phyloP scores from a whole-genome alignment of 139 green algal species.

The Chlorella sp. region DNA sequence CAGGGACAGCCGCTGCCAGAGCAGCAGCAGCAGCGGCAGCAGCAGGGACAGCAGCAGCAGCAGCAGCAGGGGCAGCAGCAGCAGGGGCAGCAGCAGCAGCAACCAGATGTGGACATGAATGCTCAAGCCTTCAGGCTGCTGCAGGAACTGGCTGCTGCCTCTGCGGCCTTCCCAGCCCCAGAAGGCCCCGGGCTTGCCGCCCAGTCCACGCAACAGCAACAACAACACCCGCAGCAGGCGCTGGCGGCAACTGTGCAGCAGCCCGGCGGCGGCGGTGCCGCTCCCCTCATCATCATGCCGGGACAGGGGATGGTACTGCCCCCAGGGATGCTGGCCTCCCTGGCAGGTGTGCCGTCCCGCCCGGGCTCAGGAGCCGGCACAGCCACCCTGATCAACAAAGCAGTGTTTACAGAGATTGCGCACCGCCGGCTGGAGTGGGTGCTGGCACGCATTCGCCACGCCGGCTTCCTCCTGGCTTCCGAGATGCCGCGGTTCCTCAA shows the following conservation, averaged over 20 bases:
- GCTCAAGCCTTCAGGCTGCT: too few species aligned
- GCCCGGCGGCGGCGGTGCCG: too few species aligned
- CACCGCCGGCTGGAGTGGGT: constrained; percentile 24
- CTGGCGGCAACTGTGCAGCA: too few species aligned
- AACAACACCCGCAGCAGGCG: too few species aligned
- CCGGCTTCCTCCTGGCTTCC: constrained; percentile 34
- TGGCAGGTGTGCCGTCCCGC: background rate
- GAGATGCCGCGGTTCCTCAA: constrained; percentile 35
- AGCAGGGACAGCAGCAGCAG: background rate
- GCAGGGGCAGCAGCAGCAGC: background rate
- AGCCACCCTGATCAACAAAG: background rate
- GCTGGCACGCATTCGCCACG: background rate
- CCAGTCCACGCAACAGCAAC: too few species aligned
- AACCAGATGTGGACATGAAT: too few species aligned
- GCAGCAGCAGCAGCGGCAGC: background rate
- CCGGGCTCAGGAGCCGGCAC: too few species aligned
- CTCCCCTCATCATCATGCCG: too few species aligned
- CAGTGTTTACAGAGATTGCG: background rate
- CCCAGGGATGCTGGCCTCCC: background rate
- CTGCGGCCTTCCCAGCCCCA: background rate
- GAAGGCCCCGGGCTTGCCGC: background rate
- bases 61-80: background rate
- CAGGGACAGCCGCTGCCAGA: background rate
- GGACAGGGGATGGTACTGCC: background rate
- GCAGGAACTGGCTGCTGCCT: background rate